These are phyloP conservation scores for Apiotrichum montevideense DNA, from an alignment of 1,284 basidiomycete species.

Conservation along the genomic window DNA sequence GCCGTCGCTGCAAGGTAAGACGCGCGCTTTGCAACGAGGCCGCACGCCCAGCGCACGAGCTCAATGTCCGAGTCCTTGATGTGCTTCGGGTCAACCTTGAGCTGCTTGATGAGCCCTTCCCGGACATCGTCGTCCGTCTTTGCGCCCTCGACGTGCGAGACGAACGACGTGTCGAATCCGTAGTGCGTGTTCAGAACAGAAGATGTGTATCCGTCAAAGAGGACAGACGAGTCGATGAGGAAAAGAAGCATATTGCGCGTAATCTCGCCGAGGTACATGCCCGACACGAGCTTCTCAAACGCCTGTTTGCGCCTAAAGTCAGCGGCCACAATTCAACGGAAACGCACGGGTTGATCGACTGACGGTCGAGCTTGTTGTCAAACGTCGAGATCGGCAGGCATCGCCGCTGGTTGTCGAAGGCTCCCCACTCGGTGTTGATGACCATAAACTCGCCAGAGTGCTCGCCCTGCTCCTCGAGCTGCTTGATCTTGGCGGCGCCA, in stretches of 20 bases:
- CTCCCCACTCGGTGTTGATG: conserved; percentile 97
- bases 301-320: conserved; percentile 64
- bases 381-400: conserved; percentile 85
- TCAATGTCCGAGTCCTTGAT: conserved; percentile 53
- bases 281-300: conserved; percentile 97
- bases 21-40: conserved; percentile 73
- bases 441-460: conserved; percentile 70
- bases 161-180: conserved; percentile 85
- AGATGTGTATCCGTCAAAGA: conserved; percentile 77
- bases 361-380: conserved; percentile 86
- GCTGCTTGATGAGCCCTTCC: conserved; percentile 57
- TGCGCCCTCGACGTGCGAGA: conserved; percentile 72
- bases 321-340: not conserved
- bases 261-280: conserved; percentile 98
- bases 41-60: conserved; percentile 73
- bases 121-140: conserved; percentile 43
- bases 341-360: conserved; percentile 77
- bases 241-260: conserved; percentile 77
- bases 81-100: conserved; percentile 54
- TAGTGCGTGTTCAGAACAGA: conserved; percentile 75
- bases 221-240: conserved; percentile 64
- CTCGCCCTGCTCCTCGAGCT: conserved; percentile 45
- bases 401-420: conserved; percentile 86
- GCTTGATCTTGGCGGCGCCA: conserved; percentile 55
- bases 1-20: conserved; percentile 78